These are phyloP conservation scores for Phialocephala subalpina DNA, from an alignment of 2,329 filamentous ascomycete genomes.

Conservation along the genomic window DNA sequence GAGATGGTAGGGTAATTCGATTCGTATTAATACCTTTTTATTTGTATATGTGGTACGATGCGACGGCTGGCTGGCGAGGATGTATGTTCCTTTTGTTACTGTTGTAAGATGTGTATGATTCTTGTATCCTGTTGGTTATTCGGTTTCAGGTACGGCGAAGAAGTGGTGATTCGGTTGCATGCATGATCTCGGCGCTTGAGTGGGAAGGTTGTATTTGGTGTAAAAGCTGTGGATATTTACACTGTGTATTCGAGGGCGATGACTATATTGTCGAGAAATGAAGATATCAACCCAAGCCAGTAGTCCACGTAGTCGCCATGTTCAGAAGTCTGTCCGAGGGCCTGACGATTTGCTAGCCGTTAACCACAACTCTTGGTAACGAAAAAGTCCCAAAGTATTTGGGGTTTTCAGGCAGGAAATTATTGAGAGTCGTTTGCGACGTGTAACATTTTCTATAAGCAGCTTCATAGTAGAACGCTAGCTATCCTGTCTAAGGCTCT, in stretches of 20 bases:
- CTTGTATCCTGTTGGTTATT: slow-evolving; percentile 3
- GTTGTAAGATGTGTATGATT: not conserved
- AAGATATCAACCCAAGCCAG: not conserved
- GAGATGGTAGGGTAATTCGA: slow-evolving; percentile 27
- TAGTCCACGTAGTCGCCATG: too few species aligned
- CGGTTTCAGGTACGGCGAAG: slow-evolving; percentile 9
- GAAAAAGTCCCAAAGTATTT: too few species aligned
- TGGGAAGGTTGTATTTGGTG: slow-evolving; percentile 4
- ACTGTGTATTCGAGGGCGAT: not conserved
- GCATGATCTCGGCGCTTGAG: slow-evolving; percentile 8
- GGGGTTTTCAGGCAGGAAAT: too few species aligned
- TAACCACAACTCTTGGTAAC: too few species aligned
- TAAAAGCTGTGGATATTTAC: slow-evolving; percentile 6
- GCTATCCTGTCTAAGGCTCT: too few species aligned
- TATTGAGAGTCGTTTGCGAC: too few species aligned
- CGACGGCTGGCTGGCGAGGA: slow-evolving; percentile 17
- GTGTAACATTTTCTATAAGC: too few species aligned
- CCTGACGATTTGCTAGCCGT: too few species aligned
- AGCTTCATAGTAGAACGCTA: too few species aligned
- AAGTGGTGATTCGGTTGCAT: not conserved
- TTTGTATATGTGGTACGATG: slow-evolving; percentile 18
- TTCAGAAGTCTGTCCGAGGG: too few species aligned
- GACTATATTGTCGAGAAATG: not conserved
- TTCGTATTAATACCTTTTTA: not conserved
- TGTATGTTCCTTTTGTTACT: slow-evolving; percentile 9